Evolutionary conservation across 2,329 filamentous ascomycete species (phyloP), one percentile per base, ranked within the genome.

Genomic region (Aspergillus fructus): DNA sequence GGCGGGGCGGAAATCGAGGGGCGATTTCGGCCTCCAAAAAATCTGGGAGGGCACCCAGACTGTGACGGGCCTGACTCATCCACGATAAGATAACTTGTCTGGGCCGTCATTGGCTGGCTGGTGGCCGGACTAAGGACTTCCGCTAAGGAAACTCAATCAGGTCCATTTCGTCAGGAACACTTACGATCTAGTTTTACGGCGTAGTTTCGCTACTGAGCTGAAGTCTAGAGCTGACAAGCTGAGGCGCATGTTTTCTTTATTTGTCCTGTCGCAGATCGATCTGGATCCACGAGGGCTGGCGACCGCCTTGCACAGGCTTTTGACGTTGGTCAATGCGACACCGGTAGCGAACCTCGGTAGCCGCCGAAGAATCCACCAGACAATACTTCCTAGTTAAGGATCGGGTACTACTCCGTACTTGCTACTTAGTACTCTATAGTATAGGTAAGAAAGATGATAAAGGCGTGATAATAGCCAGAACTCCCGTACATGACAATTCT

Each of bases 21-120:
- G 64, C 66, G 66, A 68, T 62, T 63, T 68, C 66, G 66, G 66
- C 61, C 59, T 55, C 60, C 51, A 53, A 53, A 64, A 61, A 64
- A 56, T 59, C 49, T 48, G 46, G 53, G 40, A 37, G 24, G 15
- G 34, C 33, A 46, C 43, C 27, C 21, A 30, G 27, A 1, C 27
- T 30, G 27, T 30, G 27, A 27, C 43, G 30, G 43, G 12, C 53
- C 59, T 64, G 66, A 68, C 60, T 69, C 64, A 69, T 55, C 42
- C 53, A 51, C 64, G 67, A 69, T 69, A 69, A 69, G 67, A 69
- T 69, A 67, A 37, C 6, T 11, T 59, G 40, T 21, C 49, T 27
- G 41, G 21, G 17, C 40, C 30, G 46, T 33, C 45, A 59, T 61
- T 61, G 59, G 59, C 49, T 46, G 37, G 39, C 43, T 30, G 13